These are phyloP conservation scores for Umbelopsis vinacea DNA, from an alignment of 192 early-diverging fungal genomes.

Conservation along the genomic window DNA sequence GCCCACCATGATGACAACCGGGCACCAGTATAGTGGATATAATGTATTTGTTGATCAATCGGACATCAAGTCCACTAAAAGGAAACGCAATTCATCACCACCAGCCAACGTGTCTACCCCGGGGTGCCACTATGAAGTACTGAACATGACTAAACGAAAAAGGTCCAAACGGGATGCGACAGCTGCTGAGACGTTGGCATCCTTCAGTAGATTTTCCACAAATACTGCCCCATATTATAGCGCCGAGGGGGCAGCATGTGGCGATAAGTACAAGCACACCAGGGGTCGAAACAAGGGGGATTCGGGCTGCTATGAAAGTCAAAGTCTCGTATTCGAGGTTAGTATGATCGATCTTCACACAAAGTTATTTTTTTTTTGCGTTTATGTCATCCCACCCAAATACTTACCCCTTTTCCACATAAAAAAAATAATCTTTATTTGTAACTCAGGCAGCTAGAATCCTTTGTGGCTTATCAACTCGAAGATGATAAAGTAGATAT, in stretches of 20 bases:
- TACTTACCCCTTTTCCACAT: background rate
- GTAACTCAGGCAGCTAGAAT: conserved; percentile 12
- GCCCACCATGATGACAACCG: background rate
- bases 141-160: conserved; percentile 13
- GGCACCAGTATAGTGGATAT: background rate
- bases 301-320: background rate
- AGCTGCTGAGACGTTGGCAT: background rate
- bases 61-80: background rate
- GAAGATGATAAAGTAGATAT: background rate
- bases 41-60: background rate
- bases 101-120: background rate
- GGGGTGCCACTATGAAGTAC: conserved; percentile 12
- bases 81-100: background rate
- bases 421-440: background rate
- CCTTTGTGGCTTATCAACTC: conserved; percentile 6
- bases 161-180: conserved; percentile 3
- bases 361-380: background rate
- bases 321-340: conserved; percentile 3
- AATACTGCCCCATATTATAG: background rate
- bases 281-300: conserved; percentile 10
- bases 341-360: background rate
- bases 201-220: background rate
- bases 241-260: background rate
- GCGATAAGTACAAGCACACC: background rate
- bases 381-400: background rate